These are phyloP conservation scores for Monilinia fructigena DNA, from an alignment of 2,329 filamentous ascomycete genomes.

Conservation along the genomic window DNA sequence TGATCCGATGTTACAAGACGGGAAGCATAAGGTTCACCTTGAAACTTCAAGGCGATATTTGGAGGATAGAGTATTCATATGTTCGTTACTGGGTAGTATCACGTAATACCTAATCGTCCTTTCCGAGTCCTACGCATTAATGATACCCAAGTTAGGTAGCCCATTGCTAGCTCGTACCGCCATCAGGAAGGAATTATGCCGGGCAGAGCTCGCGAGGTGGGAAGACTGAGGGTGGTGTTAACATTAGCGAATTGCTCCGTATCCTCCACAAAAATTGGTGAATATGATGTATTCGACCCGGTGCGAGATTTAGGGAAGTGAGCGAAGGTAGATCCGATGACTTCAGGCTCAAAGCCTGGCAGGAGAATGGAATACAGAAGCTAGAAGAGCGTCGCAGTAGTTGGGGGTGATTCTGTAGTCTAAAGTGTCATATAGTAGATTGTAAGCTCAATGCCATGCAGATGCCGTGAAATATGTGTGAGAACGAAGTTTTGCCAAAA, in stretches of 20 bases:
- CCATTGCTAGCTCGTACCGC: neutral
- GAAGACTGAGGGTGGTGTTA: neutral
- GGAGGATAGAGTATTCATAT: too few species aligned
- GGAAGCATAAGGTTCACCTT: neutral
- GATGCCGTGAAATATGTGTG: neutral
- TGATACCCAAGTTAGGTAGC: neutral
- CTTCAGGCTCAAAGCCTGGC: conserved; percentile 4
- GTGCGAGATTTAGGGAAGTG: neutral
- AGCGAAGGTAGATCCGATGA: neutral
- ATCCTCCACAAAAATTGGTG: neutral
- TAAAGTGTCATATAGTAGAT: neutral
- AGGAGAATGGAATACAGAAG: neutral
- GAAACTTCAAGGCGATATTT: neutral
- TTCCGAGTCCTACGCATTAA: neutral
- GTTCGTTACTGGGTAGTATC: neutral
- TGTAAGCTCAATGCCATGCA: neutral
- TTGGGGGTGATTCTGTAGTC: neutral
- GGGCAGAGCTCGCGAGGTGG: neutral
- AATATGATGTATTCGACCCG: neutral
- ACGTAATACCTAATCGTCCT: neutral
- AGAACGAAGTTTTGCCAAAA: neutral
- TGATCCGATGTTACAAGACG: neutral
- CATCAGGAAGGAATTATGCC: neutral
- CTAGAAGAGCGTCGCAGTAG: neutral
- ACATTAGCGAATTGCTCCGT: neutral